A percentile compares a stretch with the other conserved stretches of the same genome.
These are phyloP conservation scores for Naegleria gruberi DNA, from an alignment of 208 protist species.

Conservation along the genomic window DNA sequence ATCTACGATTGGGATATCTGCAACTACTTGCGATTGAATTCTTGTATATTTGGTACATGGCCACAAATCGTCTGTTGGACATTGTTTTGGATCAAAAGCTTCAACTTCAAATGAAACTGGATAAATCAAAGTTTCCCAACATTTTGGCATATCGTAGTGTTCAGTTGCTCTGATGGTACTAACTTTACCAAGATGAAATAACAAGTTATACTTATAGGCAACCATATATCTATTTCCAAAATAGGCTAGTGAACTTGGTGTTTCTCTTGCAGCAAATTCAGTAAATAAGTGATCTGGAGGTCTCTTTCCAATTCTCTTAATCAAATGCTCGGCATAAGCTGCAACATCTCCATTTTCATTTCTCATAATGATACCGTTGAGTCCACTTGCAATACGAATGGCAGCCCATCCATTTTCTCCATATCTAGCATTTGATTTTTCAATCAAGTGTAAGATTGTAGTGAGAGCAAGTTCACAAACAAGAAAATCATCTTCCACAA, in stretches of 20 bases:
- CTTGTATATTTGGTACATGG: neutral
- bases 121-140: constrained; percentile 33
- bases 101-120: constrained; percentile 35
- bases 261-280: constrained; percentile 34
- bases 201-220: constrained; percentile 34
- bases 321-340: constrained; percentile 29
- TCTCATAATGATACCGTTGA: constrained; percentile 35
- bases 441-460: constrained; percentile 30
- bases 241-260: constrained; percentile 13
- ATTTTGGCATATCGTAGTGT: constrained; percentile 24
- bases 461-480: constrained; percentile 17
- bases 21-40: neutral
- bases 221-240: constrained; percentile 24
- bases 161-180: constrained; percentile 16
- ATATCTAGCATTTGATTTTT: constrained; percentile 16
- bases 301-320: constrained; percentile 22
- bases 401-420: constrained; percentile 8
- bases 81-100: constrained; percentile 29
- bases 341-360: constrained; percentile 28
- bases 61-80: constrained; percentile 35
- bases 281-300: constrained; percentile 38
- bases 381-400: constrained; percentile 30
- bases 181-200: constrained; percentile 29
- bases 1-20: neutral
- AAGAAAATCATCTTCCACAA: constrained; percentile 38